Base-by-base conservation (phyloP, 2,329 filamentous ascomycete genomes). In the Penicillium psychrosexuale region DNA sequence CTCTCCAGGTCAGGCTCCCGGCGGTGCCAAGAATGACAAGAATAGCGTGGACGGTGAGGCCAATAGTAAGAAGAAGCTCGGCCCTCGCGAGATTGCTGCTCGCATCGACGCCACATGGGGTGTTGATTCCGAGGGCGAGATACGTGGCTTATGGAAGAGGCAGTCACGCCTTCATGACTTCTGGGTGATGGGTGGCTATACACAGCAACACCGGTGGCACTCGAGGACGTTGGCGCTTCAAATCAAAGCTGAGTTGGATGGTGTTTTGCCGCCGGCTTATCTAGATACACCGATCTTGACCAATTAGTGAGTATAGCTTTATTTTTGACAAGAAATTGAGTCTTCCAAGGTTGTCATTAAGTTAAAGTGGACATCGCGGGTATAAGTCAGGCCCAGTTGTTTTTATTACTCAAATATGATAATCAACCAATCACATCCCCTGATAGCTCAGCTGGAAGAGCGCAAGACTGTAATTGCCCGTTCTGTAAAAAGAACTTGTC, bases 131-230 rank as follows among this genome's bases (percentile, higher is more conserved):
- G 30, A 46, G 43, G 30, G 30, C 8, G 30, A 24, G 43, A 24
- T 46, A 8, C 13, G 19, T 46, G 43, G 13, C 43, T 5, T 34
- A 30, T 46, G 42, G 42, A 44, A 44, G 42, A 31, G 42, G 11
- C 17, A 44, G 27, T 44, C 28, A 27, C 12, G 42, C 15, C 27
- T 31, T 44, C n/a, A 31, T 19, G 9, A 15, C n/a, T 44, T 44
- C 17, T 80, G 75, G 71, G 76, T 78, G 47, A 73, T 73, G 63
- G 78, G 78, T 12, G 78, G 77, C 0, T 76, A 77, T 55, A 68
- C 75, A 7, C 69, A 72, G 6, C 64, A 75, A 39, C 70, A 71
- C 5, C 67, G 78, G 28, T 69, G 74, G 59, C 74, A 72, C 52
- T 77, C 75, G 19, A 66, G 73, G 27, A 72, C 76, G 13, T 46